Evolutionary conservation across 495 filamentous ascomycete genomes (phyloP), one percentile per base, ranked within the genome.

Genomic region (Penicillium coffeae): DNA sequence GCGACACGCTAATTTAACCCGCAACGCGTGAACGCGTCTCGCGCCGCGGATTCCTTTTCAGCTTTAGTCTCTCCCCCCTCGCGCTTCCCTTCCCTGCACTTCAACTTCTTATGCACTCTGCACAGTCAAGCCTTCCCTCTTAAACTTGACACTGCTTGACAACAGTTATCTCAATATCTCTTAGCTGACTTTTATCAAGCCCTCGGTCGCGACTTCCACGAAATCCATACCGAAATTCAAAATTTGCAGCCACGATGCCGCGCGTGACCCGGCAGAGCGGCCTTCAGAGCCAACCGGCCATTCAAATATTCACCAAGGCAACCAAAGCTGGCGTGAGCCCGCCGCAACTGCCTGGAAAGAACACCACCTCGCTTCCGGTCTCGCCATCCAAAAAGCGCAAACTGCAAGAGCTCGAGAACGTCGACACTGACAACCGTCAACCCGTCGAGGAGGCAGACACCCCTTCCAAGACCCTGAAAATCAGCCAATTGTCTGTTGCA

Each of bases 351-450:
- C 55, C 60, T 7, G 36, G 42, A 8, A 67, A 66, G 43, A 61
- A 60, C 36, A 42, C 48, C 2, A 34, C 44, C 2, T 50, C 62
- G 3, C 58, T 68, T 0, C 57, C 69, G 12, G 55, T 61, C 45
- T 70, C 72, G 13, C 72, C 72, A 46, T 75, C 72, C 48, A 75
- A 75, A 56, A 75, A 75, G 47, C 59, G 72, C 40, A 75, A 74
- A 53, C 47, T 75, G 34, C 62, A 69, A 43, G 70, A 75, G 50
- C 49, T 73, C 35, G 64, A 69, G 48, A 72, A 71, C 25, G 55
- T 68, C 25, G 58, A 63, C 38, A 48, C 50, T 38, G 40, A 36
- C 14, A 53, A 27, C 43, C 47, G 19, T 15, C 52, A 38, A 34
- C 38, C 56, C 30, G 43, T 41, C 22, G 49, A 46, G 15, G 52